Conservation (phyloP, 108 stramenopile species). For the Nitzschia inconspicua region DNA sequence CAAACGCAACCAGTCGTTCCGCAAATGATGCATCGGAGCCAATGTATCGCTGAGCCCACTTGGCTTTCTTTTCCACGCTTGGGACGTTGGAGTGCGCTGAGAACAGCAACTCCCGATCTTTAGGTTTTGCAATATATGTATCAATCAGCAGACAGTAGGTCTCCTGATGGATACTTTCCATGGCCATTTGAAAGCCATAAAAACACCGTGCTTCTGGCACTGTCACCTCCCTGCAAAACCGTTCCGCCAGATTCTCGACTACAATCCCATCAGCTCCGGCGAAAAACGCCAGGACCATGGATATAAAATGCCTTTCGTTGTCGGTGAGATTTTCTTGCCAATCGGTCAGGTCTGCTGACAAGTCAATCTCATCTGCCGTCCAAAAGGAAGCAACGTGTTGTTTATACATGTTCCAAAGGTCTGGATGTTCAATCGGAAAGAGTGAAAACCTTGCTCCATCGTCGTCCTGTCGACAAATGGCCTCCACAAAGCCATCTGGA, state of each 20-base stretch:
- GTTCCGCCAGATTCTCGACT: constrained; percentile 97
- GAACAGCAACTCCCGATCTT: constrained; percentile 80
- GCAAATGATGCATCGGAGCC: constrained; percentile 90
- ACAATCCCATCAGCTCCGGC: constrained; percentile 99
- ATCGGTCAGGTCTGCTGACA: constrained; percentile 93
- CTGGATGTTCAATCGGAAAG: constrained; percentile 87
- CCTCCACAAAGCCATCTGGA: constrained; percentile 50
- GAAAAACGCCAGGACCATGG: constrained; percentile 98
- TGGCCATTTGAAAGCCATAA: constrained; percentile 99
- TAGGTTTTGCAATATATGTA: constrained; percentile 92
- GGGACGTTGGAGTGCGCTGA: constrained; percentile 92
- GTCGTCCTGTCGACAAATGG: constrained; percentile 75
- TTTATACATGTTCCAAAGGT: constrained; percentile 98
- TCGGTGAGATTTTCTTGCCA: constrained; percentile 84
- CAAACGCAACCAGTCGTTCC: constrained; percentile 98
- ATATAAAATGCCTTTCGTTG: constrained; percentile 98
- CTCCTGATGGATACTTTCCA: constrained; percentile 99
- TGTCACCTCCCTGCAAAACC: constrained; percentile 97
- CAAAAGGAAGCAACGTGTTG: constrained; percentile 99
- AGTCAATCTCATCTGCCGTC: constrained; percentile 99
- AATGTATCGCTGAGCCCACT: constrained; percentile 98
- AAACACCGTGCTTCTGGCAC: constrained; percentile 98
- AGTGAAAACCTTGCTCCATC: constrained; percentile 83
- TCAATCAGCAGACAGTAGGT: constrained; percentile 99
- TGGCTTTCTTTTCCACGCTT: constrained; percentile 96